Base-by-base conservation (phyloP, 2,329 filamentous ascomycete genomes). In the Colletotrichum limetticola region DNA sequence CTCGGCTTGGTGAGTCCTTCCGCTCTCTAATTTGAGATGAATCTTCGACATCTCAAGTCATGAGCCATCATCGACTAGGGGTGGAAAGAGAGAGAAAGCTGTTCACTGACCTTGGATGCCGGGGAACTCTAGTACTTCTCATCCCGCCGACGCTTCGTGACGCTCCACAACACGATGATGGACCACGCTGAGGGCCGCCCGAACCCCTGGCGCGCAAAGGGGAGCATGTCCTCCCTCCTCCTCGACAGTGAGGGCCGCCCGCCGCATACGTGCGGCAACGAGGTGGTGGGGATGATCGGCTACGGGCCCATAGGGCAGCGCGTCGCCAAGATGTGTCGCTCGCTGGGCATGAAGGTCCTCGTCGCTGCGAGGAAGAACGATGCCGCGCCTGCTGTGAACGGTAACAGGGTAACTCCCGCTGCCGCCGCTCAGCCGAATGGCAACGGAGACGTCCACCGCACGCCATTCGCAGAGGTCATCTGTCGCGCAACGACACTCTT, bases 251-350 rank as follows among this genome's bases (percentile, higher is more conserved):
- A 75, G 3, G 76, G 74, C n/a, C 58, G 66, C 9, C 75, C 76
- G n/a, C 79, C 79, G n/a, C 71, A 75, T 14, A 75, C 76, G n/a
- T 79, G 78, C 59, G 64, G 66, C 26, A 76, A 77, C n/a, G 79
- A 80, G 63, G 77, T 76, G 4, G 76, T 75, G 7, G 78, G 75
- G 11, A 74, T 80, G 30, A 66, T 80, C n/a, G 79, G 79, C 9
- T 77, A 79, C 52, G 79, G 78, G 3, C 74, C 74, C 19, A 73
- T 77, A 22, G 79, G 79, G 5, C 76, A 76, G 28, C 71, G 75
- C 19, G 73, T 79, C 24, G 77, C 74, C 4, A 56, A 74, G n/a
- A 55, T 80, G 52, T 76, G 76, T 14, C 49, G 64, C 2, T 66
- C 68, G 4, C 67, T 80, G 30, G 78, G 76, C 2, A 78, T 79